A percentile compares a stretch with the other conserved stretches of the same genome.
Evolutionary conservation across 768 basidiomycete genomes (phyloP).

Genomic region (Leccinellum luteum): DNA sequence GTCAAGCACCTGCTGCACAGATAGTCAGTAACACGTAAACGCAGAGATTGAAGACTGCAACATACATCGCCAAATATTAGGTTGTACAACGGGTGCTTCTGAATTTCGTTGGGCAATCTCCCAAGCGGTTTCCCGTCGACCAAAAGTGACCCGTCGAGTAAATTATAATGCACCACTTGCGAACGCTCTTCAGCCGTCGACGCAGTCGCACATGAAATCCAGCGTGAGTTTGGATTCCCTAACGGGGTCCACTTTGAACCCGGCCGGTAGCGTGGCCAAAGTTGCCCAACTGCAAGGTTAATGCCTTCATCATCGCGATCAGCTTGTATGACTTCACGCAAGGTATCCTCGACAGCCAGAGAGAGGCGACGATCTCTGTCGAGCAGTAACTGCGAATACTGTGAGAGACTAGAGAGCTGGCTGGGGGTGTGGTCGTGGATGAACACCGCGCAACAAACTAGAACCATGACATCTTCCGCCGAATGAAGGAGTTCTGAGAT

Average conservation of each 20-base stretch:
- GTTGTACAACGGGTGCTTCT: conserved; percentile 19
- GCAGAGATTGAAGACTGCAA: not conserved
- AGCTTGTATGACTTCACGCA: conserved; percentile 3
- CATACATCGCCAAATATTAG: conserved; percentile 22
- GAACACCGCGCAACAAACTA: conserved; percentile 26
- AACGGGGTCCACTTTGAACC: conserved; percentile 21
- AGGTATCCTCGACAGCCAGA: conserved; percentile 17
- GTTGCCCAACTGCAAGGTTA: conserved; percentile 13
- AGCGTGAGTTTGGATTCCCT: conserved; percentile 14
- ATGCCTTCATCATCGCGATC: conserved; percentile 10
- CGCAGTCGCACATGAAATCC: conserved; percentile 24
- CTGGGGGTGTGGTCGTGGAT: conserved; percentile 27
- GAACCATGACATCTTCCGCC: conserved; percentile 22
- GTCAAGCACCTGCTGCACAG: conserved; percentile 18
- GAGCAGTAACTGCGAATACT: conserved; percentile 17
- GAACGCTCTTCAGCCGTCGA: conserved; percentile 3
- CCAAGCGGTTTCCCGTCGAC: conserved; percentile 28
- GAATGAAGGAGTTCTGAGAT: conserved; percentile 14
- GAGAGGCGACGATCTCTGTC: conserved; percentile 33
- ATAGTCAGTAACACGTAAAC: not conserved
- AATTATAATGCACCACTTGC: conserved; percentile 22
- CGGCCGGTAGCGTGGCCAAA: conserved; percentile 27
- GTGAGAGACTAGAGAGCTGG: conserved; percentile 1
- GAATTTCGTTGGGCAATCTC: conserved; percentile 19
- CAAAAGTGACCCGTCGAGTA: conserved; percentile 26